Conservation (phyloP, 2,329 filamentous ascomycete species). For the Fusarium sp. region DNA sequence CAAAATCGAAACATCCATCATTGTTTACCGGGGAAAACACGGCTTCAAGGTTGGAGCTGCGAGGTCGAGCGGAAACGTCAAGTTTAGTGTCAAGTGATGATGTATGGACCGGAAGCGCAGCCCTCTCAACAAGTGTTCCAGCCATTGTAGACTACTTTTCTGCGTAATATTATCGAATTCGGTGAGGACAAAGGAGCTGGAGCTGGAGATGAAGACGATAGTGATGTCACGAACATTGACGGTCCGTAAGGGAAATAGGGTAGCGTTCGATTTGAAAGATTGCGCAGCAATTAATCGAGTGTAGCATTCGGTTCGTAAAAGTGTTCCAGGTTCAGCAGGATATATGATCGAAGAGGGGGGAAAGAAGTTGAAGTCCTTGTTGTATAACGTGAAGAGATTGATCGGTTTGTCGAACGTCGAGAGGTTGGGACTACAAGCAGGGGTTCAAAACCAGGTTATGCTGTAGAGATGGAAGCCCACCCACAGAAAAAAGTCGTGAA, state of each 20-base stretch:
- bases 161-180: slow-evolving; percentile 14
- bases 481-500: slow-evolving; percentile 21
- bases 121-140: slow-evolving; percentile 42
- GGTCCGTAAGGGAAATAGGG: slow-evolving; percentile 10
- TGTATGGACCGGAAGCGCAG: slow-evolving; percentile 20
- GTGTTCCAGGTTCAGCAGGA: background rate
- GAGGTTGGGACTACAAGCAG: slow-evolving; percentile 40
- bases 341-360: background rate
- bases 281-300: slow-evolving; percentile 5
- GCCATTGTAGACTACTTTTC: slow-evolving; percentile 40
- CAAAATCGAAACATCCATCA: slow-evolving; percentile 95
- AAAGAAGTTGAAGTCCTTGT: slow-evolving; percentile 16
- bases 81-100: slow-evolving; percentile 29
- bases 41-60: slow-evolving; percentile 63
- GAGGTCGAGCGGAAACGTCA: slow-evolving; percentile 37
- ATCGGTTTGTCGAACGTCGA: slow-evolving; percentile 31
- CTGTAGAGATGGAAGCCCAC: slow-evolving; percentile 11
- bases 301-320: background rate
- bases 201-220: background rate
- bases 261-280: slow-evolving; percentile 1
- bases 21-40: slow-evolving; percentile 89
- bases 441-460: slow-evolving; percentile 36
- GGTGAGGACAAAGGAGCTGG: background rate
- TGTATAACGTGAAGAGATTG: slow-evolving; percentile 24
- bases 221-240: slow-evolving; percentile 38